Conservation (phyloP, 768 basidiomycete genomes). For the Trametes elegans region DNA sequence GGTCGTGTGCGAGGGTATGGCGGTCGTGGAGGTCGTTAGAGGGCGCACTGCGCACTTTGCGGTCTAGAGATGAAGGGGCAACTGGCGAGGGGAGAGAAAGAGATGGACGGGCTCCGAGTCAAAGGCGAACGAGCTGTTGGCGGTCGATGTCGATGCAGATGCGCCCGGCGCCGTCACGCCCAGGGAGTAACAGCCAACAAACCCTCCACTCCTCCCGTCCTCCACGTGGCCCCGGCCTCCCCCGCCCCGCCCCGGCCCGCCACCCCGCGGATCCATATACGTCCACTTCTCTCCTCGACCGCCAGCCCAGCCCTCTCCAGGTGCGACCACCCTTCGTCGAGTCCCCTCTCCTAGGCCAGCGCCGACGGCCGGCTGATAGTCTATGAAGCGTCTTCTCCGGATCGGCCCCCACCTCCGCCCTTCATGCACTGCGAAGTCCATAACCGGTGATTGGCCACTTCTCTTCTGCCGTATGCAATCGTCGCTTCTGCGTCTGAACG, state of each 20-base stretch:
- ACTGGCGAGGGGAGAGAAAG: slow-evolving; percentile 18
- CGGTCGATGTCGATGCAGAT: not conserved
- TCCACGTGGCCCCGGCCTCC: not conserved
- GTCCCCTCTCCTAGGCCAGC: not conserved
- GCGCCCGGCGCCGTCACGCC: not conserved
- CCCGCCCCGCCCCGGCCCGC: slow-evolving; percentile 8
- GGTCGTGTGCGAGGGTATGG: slow-evolving; percentile 18
- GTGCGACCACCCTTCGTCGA: too few species aligned
- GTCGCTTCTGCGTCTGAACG: too few species aligned
- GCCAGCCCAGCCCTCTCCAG: not conserved
- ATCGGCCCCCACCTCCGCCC: too few species aligned
- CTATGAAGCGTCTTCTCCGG: too few species aligned
- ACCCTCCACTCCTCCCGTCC: too few species aligned
- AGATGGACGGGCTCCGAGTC: slow-evolving; percentile 4
- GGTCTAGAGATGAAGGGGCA: slow-evolving; percentile 21
- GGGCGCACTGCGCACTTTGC: slow-evolving; percentile 34
- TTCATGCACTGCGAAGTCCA: too few species aligned
- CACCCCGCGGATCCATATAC: not conserved
- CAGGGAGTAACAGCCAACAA: too few species aligned
- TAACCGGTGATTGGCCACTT: too few species aligned
- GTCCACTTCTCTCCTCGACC: not conserved
- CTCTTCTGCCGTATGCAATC: too few species aligned
- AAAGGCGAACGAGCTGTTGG: slow-evolving; percentile 6
- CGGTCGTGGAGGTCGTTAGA: slow-evolving; percentile 24
- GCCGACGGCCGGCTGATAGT: too few species aligned